Evolutionary conservation across 495 filamentous ascomycete genomes (phyloP), one percentile per base, ranked within the genome.

Genomic region (Neurospora intermedia): DNA sequence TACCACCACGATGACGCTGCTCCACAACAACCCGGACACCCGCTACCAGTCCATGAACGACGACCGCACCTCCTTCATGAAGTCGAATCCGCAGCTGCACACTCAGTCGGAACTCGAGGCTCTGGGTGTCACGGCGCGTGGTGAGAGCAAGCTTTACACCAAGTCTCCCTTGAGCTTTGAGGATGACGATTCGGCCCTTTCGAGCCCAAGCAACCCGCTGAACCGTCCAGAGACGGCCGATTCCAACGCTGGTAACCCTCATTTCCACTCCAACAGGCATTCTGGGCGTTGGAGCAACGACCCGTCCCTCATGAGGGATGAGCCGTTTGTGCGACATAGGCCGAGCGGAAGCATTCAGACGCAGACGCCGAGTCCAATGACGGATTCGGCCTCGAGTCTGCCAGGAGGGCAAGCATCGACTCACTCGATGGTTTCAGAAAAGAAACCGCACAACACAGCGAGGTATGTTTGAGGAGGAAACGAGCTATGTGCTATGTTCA

Each of bases 11-110:
- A 90, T 94, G 77, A 91, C 94, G 40, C 85, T 98, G 75, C 87
- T 94, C 78, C 93, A 93, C 70, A 97, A 98, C 87, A 96, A 99
- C 83, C 96, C 96, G 20, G 96, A 99, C 81, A 92, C 91, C 35
- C 92, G 96, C 43, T 99, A 98, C 83, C 94, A 98, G 81, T 93
- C 92, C 72, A 98, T 99, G 94, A 90, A 91, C 70, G 96, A 98
- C 79, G 96, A 98, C 83, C 91, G 96, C 73, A 93, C 92, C 66
- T 97, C 94, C 4, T 98, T 98, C 83, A 98, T 98, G 90, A 99
- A 99, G 86, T 98, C 95, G 6, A 91, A 96, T 76, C 91, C 92
- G n/a, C 89, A 94, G 76, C 86, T 98, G 72, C 92, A 87, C 43
- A 82, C 83, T 20, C 84, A 83, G 31, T 96, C 92, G 4, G 96